Conservation (phyloP, 208 protist species). For the Leptomonas seymouri region DNA sequence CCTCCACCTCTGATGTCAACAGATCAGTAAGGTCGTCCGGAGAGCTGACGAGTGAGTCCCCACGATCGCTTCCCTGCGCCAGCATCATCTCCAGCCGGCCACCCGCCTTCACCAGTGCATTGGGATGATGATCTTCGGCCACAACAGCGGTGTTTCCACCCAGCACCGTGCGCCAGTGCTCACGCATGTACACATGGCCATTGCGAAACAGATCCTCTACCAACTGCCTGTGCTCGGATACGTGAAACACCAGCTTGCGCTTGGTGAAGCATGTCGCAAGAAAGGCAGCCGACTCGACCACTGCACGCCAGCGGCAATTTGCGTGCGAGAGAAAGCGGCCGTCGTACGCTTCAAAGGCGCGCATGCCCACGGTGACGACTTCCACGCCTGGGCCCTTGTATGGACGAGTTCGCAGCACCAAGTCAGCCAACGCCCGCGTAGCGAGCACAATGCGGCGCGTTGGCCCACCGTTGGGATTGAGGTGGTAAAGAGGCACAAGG, state of each 20-base stretch:
- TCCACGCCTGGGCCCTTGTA: conserved; percentile 93
- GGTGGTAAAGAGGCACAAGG: conserved; percentile 83
- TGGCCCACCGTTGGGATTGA: conserved; percentile 81
- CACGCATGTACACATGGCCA: conserved; percentile 71
- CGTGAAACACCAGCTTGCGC: conserved; percentile 64
- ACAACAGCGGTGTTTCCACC: conserved; percentile 30
- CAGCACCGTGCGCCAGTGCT: conserved; percentile 75
- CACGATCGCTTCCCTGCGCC: conserved; percentile 24
- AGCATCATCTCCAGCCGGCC: conserved; percentile 40
- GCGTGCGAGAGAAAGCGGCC: conserved; percentile 68
- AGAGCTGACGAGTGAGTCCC: not conserved
- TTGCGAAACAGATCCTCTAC: conserved; percentile 67
- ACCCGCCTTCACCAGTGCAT: conserved; percentile 42
- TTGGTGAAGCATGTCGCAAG: conserved; percentile 53
- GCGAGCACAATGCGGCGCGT: conserved; percentile 81
- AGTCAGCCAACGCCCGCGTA: conserved; percentile 64
- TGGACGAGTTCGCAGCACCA: conserved; percentile 72
- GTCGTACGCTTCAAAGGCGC: conserved; percentile 89
- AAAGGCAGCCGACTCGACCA: conserved; percentile 81
- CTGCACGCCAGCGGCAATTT: conserved; percentile 83
- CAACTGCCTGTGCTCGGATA: conserved; percentile 39
- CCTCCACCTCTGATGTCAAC: conserved; percentile 45
- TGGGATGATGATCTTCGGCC: conserved; percentile 18
- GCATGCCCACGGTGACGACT: conserved; percentile 79
- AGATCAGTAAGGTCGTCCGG: conserved; percentile 34